phyloP scores from a whole-genome alignment of 2,329 filamentous ascomycete species.

The Pseudofabraea citricarpa region DNA sequence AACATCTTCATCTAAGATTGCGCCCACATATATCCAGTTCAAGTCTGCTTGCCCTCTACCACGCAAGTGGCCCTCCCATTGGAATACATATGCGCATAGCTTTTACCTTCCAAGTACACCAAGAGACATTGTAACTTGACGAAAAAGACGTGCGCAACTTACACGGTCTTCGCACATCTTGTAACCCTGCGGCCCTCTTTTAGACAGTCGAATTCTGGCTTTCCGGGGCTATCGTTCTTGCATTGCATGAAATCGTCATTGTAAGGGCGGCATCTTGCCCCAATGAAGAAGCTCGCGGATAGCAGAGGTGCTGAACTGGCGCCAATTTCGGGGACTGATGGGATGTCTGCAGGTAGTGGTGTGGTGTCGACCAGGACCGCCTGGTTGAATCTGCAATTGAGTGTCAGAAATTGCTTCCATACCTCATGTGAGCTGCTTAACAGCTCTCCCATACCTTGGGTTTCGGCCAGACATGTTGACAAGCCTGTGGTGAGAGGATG shows the following conservation, averaged over 20 bases:
- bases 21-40: neutral
- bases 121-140: no score
- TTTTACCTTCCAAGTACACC: no score
- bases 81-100: no score
- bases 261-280: constrained; percentile 87
- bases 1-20: neutral
- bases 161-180: constrained; percentile 94
- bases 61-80: no score
- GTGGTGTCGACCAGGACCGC: constrained; percentile 91
- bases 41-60: neutral
- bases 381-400: constrained; percentile 77
- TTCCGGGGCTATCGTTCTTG: constrained; percentile 90
- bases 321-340: constrained; percentile 89
- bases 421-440: no score
- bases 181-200: constrained; percentile 96
- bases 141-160: no score
- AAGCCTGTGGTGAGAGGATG: no score
- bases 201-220: constrained; percentile 90
- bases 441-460: no score
- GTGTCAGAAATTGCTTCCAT: neutral
- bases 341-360: constrained; percentile 86
- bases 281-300: constrained; percentile 94
- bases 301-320: constrained; percentile 87
- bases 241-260: constrained; percentile 99
- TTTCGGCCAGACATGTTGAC: no score